Base-by-base conservation (phyloP, 331 rosid species). In the Telfairia occidentalis region DNA sequence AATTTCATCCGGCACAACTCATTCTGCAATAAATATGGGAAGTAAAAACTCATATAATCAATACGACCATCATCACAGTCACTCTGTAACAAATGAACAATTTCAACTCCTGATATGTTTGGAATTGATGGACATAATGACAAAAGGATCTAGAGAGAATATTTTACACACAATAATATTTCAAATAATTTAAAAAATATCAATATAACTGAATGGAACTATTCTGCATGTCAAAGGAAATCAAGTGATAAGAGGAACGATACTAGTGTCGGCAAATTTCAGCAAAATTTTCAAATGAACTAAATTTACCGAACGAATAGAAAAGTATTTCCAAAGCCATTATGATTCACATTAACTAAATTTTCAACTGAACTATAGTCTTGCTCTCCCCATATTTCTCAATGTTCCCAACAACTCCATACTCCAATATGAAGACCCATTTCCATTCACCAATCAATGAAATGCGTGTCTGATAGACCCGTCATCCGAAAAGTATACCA, bases 1-100 rank as follows among this genome's bases (percentile, higher is more conserved):
- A 95, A 81, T 71, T 81, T 86, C 85, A 90, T 95, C 80, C 96
- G 90, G 83, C 97, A 87, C 78, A 95, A 83, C 76, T 95, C 97
- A 81, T 90, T 95, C 99, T 95, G 96, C 83, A 82, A 87, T n/a
- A 74, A 49, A 74, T 21, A 76, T n/a, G 26, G 74, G 65, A 74
- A 24, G 80, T 61, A n/a, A 55, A 63, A 83, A 77, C 40, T 30
- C 35, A 66, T 38, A 53, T 73, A 49, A 73, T 48, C 35, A 75
- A 9, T 58, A 23, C 29, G 35, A 49, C 45, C 45, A 9, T 49
- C 37, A 37, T 26, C 8, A 10, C 19, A 35, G 26, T 26, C 8
- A 10, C 19, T 23, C 43, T 63, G 42, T 50, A 77, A 64, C 53
- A 77, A 34, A 73, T 70, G 74, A 70, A 69, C 16, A 35, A 15